Evolutionary conservation across 805 yeast species (phyloP), one percentile per base, ranked within the genome.

Genomic region (Kazachstania martiniae): DNA sequence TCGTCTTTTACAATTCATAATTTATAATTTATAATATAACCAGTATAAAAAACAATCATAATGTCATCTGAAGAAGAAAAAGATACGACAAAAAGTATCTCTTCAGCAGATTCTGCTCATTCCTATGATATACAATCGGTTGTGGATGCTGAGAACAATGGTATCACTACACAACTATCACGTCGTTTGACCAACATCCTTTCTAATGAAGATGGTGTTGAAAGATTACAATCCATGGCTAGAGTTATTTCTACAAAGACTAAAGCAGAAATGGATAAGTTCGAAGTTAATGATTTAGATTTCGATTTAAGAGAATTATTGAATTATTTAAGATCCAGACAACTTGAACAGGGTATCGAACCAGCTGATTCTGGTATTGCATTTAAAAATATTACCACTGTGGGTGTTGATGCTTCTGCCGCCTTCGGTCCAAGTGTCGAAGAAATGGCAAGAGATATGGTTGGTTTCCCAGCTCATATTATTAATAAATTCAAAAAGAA

Each of bases 381-480:
- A 3, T 62, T 66, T 44, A 64, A 56, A 36, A 49, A 55, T 30
- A 40, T 66, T 12, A 65, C 68, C 6, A 64, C 68, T 34, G 56
- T 63, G 42, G 72, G 70, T 53, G 43, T 62, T 32, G 77, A 74
- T 39, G 65, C 72, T 14, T 70, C 72, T 19, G 71, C 72, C 28
- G 69, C 72, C 10, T 64, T 58, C 44, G 70, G 69, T 30, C 69
- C 70, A 19, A 61, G 68, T 12, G 64, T 65, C 19, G 61, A 54
- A 21, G 69, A 67, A 45, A 53, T 64, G 62, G 18, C 55, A 2
- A 58, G 68, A 42, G 59, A 56, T 21, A 29, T 47, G 17, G 35
- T 43, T 18, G 41, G 49, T 21, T 43, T 53, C 42, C 62, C 66
- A 12, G 29, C 27, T 7, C 42, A 41, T 27, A 13, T 49, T 3